Base-by-base conservation (phyloP, 495 filamentous ascomycete species). In the Oidiodendron maius region DNA sequence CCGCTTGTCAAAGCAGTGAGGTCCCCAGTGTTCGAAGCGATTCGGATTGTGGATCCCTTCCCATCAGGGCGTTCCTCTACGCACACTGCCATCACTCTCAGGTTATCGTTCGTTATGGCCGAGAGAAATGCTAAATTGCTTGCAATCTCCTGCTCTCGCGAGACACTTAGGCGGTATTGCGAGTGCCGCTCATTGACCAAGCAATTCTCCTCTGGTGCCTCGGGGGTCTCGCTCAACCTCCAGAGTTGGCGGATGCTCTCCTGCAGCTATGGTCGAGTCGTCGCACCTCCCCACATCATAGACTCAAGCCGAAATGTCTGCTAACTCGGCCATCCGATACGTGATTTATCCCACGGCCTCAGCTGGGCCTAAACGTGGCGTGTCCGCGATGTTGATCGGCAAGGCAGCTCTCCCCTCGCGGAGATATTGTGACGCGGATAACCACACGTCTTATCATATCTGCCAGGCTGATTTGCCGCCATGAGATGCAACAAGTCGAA, bases 11-110 rank as follows among this genome's bases (percentile, higher is more conserved):
- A 51, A 15, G 44, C 40, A 34, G 20, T 21, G 17, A 48, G 44
- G 21, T 48, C 45, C 25, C 55, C 48, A 44, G 50, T 62, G 45
- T 57, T 61, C 40, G 48, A 44, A 39, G 52, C 52, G 11, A 61
- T 34, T 22, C 50, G 34, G 18, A 61, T 52, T 20, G 55, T 58
- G 23, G 52, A 22, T 44, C 40, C 48, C 42, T 48, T 18, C 17
- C 51, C 28, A 23, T 61, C 49, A 35, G 16, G 18, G 40, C 52
- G 46, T 56, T 65, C 61, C 43, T 61, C 48, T 32, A 65, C 37
- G 48, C 54, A 64, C n/a, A 63, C 50, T 23, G 61, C 59, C 40
- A 57, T 55, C 11, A 61, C 53, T 38, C 53, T 54, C 3, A 48
- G 37, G 24, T 26, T 44, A 35, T 61, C 43, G 36, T 61, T 52